Conservation (phyloP, 164 flowering plant genomes). For the Magnolia sinica region DNA sequence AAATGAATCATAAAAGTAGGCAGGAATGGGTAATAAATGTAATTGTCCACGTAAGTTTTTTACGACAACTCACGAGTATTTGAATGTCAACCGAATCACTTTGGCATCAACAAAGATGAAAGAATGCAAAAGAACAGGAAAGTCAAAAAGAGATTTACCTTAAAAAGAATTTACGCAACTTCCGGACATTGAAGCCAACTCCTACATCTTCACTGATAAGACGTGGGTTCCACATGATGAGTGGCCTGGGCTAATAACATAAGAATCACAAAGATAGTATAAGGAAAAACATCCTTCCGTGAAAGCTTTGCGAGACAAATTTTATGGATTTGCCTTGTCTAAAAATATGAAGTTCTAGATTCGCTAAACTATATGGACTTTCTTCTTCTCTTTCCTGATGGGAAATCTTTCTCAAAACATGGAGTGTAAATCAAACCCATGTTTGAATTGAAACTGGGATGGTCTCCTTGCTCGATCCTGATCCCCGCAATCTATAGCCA, state of each 20-base stretch:
- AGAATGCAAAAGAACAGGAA: not conserved
- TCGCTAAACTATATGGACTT: not conserved
- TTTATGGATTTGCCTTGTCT: not conserved
- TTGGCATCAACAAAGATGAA: too few species aligned
- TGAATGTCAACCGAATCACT: too few species aligned
- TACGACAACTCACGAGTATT: too few species aligned
- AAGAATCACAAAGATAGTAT: conserved; percentile 13
- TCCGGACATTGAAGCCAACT: conserved; percentile 88
- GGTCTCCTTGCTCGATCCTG: too few species aligned
- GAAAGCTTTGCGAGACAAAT: conserved; percentile 15
- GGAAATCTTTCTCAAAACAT: too few species aligned
- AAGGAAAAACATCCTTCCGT: conserved; percentile 15
- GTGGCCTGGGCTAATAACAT: conserved; percentile 78
- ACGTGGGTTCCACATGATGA: conserved; percentile 99
- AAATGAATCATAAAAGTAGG: too few species aligned
- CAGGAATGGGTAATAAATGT: too few species aligned
- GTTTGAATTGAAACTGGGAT: too few species aligned
- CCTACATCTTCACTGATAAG: conserved; percentile 96
- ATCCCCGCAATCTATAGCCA: too few species aligned
- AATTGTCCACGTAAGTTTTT: too few species aligned
- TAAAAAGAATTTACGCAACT: conserved; percentile 66
- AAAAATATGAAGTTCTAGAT: not conserved
- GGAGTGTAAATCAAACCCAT: too few species aligned
- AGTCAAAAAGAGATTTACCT: conserved; percentile 40
- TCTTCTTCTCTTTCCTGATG: too few species aligned